Evolutionary conservation across 73 alveolate genomes (phyloP).

Genomic region (Halteria grandinella): DNA sequence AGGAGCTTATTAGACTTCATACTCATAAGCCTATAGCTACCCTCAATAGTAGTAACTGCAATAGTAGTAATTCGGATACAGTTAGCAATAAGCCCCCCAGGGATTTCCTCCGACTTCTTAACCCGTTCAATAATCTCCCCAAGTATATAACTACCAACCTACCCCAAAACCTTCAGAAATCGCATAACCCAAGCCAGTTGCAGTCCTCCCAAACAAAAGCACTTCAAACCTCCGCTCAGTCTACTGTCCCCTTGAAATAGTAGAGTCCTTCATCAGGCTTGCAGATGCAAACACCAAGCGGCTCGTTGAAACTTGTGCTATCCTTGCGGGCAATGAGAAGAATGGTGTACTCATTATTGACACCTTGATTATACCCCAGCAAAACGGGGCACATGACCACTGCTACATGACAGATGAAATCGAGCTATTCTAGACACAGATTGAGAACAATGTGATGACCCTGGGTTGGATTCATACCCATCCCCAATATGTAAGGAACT

Average conservation of each 20-base stretch:
- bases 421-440: conserved; percentile 32
- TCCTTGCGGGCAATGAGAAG: conserved; percentile 48
- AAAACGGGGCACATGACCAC: conserved; percentile 55
- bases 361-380: conserved; percentile 47
- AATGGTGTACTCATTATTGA: conserved; percentile 27
- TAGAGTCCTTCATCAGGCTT: conserved; percentile 21
- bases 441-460: conserved; percentile 47
- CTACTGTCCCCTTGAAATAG: conserved; percentile 50
- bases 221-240: too few relatives aligned
- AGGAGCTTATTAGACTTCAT: too few relatives aligned
- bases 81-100: too few relatives aligned
- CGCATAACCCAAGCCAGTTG: too few relatives aligned
- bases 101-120: too few relatives aligned
- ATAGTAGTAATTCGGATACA: too few relatives aligned
- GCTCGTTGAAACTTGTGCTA: conserved; percentile 57
- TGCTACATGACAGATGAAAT: conserved; percentile 63
- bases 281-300: conserved; percentile 44
- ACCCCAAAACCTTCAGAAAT: too few relatives aligned
- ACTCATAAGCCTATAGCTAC: too few relatives aligned
- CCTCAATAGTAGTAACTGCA: too few relatives aligned
- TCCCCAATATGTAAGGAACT: conserved; percentile 47
- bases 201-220: too few relatives aligned
- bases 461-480: conserved; percentile 73
- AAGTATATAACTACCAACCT: too few relatives aligned
- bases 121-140: too few relatives aligned